Conservation (phyloP, 208 protist genomes). For the Crithidia sp. region DNA sequence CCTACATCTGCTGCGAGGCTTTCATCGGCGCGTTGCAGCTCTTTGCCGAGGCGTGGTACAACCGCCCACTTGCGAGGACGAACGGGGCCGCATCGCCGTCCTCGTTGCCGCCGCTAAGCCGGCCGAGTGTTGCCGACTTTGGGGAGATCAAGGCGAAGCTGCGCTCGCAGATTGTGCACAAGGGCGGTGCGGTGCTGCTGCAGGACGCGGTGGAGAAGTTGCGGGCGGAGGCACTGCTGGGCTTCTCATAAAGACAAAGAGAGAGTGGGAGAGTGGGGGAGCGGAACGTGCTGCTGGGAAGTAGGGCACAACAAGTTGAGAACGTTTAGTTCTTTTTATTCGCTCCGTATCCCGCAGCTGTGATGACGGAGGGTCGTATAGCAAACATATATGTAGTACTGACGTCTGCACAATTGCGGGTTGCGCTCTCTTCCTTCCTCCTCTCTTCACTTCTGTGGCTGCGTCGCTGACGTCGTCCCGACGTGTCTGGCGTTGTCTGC, state of each 20-base stretch:
- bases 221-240: conserved; percentile 4
- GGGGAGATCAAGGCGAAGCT: conserved; percentile 25
- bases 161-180: conserved; percentile 25
- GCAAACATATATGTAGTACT: no score
- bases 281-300: not conserved
- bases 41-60: conserved; percentile 28
- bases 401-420: no score
- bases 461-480: no score
- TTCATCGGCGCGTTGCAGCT: conserved; percentile 31
- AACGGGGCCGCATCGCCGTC: not conserved
- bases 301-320: no score
- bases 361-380: no score
- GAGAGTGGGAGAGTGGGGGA: not conserved
- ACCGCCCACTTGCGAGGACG: not conserved
- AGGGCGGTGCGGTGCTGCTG: conserved; percentile 19
- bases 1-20: conserved; percentile 32
- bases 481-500: no score
- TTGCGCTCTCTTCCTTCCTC: no score
- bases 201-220: conserved; percentile 24
- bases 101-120: conserved; percentile 1
- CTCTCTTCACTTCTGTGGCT: no score
- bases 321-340: no score
- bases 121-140: conserved; percentile 38
- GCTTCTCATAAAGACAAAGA: not conserved
- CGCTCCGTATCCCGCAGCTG: no score